A percentile compares a stretch with the other conserved stretches of the same genome.
phyloP scores from a whole-genome alignment of 805 yeast species.

The Candida loeiensis region DNA sequence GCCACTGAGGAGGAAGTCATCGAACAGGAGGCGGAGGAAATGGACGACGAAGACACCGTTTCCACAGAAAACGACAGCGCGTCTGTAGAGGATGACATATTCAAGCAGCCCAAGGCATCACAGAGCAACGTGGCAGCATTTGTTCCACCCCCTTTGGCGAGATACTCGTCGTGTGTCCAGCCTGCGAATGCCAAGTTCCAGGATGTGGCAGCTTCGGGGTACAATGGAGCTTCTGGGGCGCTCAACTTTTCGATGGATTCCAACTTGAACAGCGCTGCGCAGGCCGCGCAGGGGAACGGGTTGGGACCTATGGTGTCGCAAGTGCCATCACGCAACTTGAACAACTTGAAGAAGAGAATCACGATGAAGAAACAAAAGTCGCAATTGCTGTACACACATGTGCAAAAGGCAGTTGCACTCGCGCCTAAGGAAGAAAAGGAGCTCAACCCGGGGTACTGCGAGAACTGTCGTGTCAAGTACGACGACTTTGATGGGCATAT shows the following conservation, averaged over 20 bases:
- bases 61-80: constrained; percentile 9
- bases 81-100: constrained; percentile 12
- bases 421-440: constrained; percentile 26
- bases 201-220: constrained; percentile 45
- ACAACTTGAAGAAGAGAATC: constrained; percentile 45
- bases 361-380: constrained; percentile 36
- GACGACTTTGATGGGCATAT: constrained; percentile 79
- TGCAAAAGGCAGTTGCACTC: constrained; percentile 14
- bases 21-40: constrained; percentile 7
- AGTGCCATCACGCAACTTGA: constrained; percentile 51
- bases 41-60: constrained; percentile 11
- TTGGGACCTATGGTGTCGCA: constrained; percentile 58
- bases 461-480: constrained; percentile 83
- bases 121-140: constrained; percentile 13
- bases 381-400: constrained; percentile 5
- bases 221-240: constrained; percentile 44
- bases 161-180: constrained; percentile 40
- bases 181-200: constrained; percentile 39
- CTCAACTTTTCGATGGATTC: constrained; percentile 40
- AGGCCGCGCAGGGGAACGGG: constrained; percentile 47
- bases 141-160: constrained; percentile 24
- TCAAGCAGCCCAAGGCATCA: constrained; percentile 7
- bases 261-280: constrained; percentile 31
- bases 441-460: constrained; percentile 77
- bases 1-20: neutral